Conservation (phyloP, 2,329 filamentous ascomycete species). For the Pseudogymnoascus sp. region DNA sequence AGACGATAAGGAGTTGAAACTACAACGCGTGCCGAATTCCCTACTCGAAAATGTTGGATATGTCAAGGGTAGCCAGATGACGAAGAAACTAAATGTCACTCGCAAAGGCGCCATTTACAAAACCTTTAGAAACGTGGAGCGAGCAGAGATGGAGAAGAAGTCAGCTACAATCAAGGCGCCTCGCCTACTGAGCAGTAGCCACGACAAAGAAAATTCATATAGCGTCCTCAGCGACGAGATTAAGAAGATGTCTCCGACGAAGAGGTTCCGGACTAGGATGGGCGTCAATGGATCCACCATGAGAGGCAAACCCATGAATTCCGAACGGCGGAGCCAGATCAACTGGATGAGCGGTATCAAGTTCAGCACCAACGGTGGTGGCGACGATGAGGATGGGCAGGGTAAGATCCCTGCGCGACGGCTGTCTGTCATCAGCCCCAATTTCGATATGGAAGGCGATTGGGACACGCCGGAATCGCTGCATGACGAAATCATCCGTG, state of each 20-base stretch:
- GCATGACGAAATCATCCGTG: constrained; percentile 56
- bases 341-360: constrained; percentile 64
- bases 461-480: constrained; percentile 53
- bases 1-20: constrained; percentile 70
- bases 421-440: constrained; percentile 25
- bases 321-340: constrained; percentile 46
- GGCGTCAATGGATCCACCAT: constrained; percentile 18
- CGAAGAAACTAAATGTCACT: constrained; percentile 61
- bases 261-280: constrained; percentile 19
- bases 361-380: constrained; percentile 36
- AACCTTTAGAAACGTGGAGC: constrained; percentile 69
- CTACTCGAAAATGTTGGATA: constrained; percentile 63
- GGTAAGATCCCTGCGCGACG: constrained; percentile 22
- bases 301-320: constrained; percentile 23
- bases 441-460: constrained; percentile 32
- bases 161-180: constrained; percentile 54
- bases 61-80: constrained; percentile 57
- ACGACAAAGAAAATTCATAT: constrained; percentile 18
- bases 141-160: constrained; percentile 48
- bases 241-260: constrained; percentile 37
- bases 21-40: constrained; percentile 63
- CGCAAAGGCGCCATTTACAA: constrained; percentile 79
- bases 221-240: constrained; percentile 25
- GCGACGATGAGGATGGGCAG: constrained; percentile 15
- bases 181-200: constrained; percentile 37